Evolutionary conservation across 1,284 basidiomycete genomes (phyloP), one percentile per base, ranked within the genome.

Genomic region (Meripilus lineatus): DNA sequence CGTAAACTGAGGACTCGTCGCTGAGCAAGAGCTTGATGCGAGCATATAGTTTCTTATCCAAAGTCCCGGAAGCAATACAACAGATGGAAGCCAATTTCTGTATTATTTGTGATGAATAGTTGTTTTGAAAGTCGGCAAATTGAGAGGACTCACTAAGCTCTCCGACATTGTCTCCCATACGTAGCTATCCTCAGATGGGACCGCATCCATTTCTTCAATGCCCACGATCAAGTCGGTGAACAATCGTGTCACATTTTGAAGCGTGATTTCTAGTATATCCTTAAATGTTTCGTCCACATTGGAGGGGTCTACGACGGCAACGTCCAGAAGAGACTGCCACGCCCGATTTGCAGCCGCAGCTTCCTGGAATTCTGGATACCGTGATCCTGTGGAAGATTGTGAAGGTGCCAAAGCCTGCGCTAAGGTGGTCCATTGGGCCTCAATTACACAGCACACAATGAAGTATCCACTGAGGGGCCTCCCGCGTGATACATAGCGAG

Each of bases 51-150:
- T 76, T 74, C 37, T 73, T 67, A 50, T 95, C 87, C 17, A 90
- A 68, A 45, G 86, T 75, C 33, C 73, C 72, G 35, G 82, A 70
- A 23, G 88, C 86, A 33, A 93, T 76, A 32, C 81, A 89, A 56
- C 91, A 90, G 23, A 96, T 74, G 3, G 90, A 86, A 5, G 89
- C 82, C 15, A 96, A 68, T 86, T 94, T 93, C 89, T 96, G 57
- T 18, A 52, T n/a, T 1, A n/a, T 17, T 1, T 47, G 21, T 4
- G 24, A 38, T 14, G n/a, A 38, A 32, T 33, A 18, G 5, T 32
- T 18, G 28, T 8, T 40, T 2, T n/a, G 46, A 30, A 14, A 15
- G 24, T 17, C 24, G 20, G 28, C n/a, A 14, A 4, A 34, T n/a
- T n/a, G n/a, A n/a, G 18, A 15, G 8, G 2, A 42, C 47, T 18